Base-by-base conservation (phyloP, 2,329 filamentous ascomycete species). In the Penicillium sp. region DNA sequence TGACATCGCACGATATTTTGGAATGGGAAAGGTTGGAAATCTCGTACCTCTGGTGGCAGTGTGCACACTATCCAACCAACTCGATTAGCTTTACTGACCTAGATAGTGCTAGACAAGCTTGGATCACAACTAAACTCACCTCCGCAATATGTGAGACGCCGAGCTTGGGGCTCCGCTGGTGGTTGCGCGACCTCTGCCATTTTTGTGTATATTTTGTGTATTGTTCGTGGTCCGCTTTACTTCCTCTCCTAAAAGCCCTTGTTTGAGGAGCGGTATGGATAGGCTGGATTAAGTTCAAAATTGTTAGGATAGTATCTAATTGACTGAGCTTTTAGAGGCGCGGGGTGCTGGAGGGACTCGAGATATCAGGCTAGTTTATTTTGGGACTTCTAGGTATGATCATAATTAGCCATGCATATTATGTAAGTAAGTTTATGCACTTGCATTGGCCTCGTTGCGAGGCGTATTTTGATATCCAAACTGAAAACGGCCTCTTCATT, bases 11-110 rank as follows among this genome's bases (percentile, higher is more conserved):
- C 19, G 45, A 47, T 21, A n/a, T 64, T 63, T 57, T 58, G 41
- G 31, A 52, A 38, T 73, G 64, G 64, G 59, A 63, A 63, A 70
- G 56, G 67, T 73, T 47, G 81, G 23, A 52, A 9, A 23, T 45
- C 8, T 56, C 82, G 77, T 87, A 89, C 87, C 86, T 90, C 88
- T 70, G 87, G 86, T 64, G 88, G 88, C 66, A 90, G 78, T 66
- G 83, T 84, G 81, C 88, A 90, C 64, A 90, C 87, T 88, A 56
- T 50, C 29, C 23, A 54, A 49, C 35, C 13, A 45, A 15, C 26
- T 17, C 29, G 6, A 46, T 58, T 48, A 58, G 21, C 30, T 29
- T 47, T 17, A 11, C 30, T 50, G 38, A 54, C 31, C 29, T 21
- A 23, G 19, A 46, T 23, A 56, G 35, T 13, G 35, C 35, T 41